Conservation (phyloP, 2,329 filamentous ascomycete species). For the Aspergillus sp. region DNA sequence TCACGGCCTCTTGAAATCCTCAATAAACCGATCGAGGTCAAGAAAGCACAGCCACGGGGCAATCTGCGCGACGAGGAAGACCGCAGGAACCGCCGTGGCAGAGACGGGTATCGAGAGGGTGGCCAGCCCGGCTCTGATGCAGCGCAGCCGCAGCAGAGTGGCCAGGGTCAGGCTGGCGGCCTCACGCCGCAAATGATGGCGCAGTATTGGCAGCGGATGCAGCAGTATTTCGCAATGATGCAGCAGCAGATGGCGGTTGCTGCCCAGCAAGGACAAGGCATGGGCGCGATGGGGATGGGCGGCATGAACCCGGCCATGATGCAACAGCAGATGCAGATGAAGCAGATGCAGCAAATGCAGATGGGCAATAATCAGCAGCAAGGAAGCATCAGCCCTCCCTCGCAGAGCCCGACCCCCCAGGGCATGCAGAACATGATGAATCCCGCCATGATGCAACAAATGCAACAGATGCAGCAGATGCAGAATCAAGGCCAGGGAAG, state of each 20-base stretch:
- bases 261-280: slow-evolving; percentile 42
- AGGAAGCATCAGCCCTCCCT: slow-evolving; percentile 35
- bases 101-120: slow-evolving; percentile 42
- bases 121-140: slow-evolving; percentile 37
- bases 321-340: slow-evolving; percentile 59
- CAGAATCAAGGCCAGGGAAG: slow-evolving; percentile 41
- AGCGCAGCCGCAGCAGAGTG: slow-evolving; percentile 47
- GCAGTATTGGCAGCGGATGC: slow-evolving; percentile 97
- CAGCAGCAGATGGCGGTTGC: slow-evolving; percentile 77
- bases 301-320: slow-evolving; percentile 73
- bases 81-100: slow-evolving; percentile 47
- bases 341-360: slow-evolving; percentile 50
- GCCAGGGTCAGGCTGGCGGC: slow-evolving; percentile 51
- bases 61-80: slow-evolving; percentile 92
- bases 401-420: slow-evolving; percentile 53
- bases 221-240: slow-evolving; percentile 95
- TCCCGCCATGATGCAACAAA: slow-evolving; percentile 72
- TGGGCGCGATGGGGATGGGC: slow-evolving; percentile 58
- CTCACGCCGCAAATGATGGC: slow-evolving; percentile 98
- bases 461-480: slow-evolving; percentile 66
- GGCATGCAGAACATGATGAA: slow-evolving; percentile 61
- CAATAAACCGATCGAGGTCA: slow-evolving; percentile 95
- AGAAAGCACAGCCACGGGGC: slow-evolving; percentile 92
- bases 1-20: slow-evolving; percentile 84
- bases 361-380: slow-evolving; percentile 47